Percentiles rank a stretch among this genome's conserved stretches.
Evolutionary conservation across 2,329 filamentous ascomycete species (phyloP).

Genomic region (Ophiostoma pallidulum): DNA sequence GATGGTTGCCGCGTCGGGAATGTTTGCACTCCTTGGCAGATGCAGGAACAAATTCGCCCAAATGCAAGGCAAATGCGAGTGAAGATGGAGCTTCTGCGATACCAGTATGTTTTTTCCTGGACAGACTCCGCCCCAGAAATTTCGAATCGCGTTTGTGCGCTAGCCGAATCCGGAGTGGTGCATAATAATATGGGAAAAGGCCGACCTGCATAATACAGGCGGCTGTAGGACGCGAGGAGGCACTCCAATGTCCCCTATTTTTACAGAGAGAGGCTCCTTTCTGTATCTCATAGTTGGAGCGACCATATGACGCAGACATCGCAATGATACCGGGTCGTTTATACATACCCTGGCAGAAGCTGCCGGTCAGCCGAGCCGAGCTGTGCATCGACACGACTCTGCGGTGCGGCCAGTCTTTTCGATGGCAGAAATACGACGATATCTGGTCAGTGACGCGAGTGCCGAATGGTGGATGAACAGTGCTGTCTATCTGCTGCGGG

Average conservation of each 20-base stretch:
- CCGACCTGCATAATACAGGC: background rate
- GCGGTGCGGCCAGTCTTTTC: constrained; percentile 91
- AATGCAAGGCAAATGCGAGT: background rate
- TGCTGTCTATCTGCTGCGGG: constrained; percentile 10
- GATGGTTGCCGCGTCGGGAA: background rate
- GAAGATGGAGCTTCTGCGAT: constrained; percentile 9
- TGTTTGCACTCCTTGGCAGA: background rate
- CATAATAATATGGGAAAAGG: background rate
- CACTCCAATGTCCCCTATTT: background rate
- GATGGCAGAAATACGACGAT: constrained; percentile 79
- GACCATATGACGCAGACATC: background rate
- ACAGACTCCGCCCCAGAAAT: constrained; percentile 7
- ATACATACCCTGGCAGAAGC: constrained; percentile 63
- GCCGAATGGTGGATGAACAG: background rate
- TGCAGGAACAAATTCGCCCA: background rate
- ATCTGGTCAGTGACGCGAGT: constrained; percentile 63
- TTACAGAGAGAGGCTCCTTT: background rate
- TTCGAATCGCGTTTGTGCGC: constrained; percentile 21
- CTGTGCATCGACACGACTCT: constrained; percentile 91
- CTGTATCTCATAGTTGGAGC: background rate
- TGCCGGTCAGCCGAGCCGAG: constrained; percentile 74
- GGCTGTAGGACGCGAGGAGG: too few species aligned
- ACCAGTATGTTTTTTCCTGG: constrained; percentile 2
- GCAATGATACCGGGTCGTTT: background rate
- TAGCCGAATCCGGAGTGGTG: constrained; percentile 29